A percentile compares a stretch with the other conserved stretches of the same genome.
Conservation (phyloP, 2,329 filamentous ascomycete species). For the Cyanodermella asteris region DNA sequence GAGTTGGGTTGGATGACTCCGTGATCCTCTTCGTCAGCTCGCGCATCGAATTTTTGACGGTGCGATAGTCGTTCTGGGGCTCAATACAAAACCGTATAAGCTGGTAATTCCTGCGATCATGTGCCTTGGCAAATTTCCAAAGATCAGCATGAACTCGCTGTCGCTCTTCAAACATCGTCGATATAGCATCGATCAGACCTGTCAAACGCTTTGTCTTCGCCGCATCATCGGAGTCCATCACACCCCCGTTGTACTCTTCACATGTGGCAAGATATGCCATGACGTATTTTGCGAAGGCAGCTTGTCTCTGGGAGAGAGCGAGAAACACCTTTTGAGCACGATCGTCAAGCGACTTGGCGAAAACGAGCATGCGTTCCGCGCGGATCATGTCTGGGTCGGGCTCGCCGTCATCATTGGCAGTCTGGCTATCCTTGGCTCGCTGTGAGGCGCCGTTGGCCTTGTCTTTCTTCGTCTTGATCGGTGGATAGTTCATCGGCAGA, state of each 20-base stretch:
- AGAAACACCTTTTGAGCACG: constrained; percentile 76
- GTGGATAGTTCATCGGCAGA: constrained; percentile 73
- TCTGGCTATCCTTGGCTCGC: constrained; percentile 31
- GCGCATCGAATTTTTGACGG: constrained; percentile 36
- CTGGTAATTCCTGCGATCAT: constrained; percentile 78
- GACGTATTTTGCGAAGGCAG: constrained; percentile 50
- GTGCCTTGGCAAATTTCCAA: constrained; percentile 72
- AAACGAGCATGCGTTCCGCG: constrained; percentile 60
- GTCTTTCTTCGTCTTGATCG: constrained; percentile 32
- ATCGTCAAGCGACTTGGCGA: constrained; percentile 56
- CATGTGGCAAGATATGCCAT: constrained; percentile 62
- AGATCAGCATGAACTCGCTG: constrained; percentile 53
- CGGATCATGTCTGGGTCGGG: constrained; percentile 40
- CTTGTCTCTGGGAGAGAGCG: constrained; percentile 58
- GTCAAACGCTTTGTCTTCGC: constrained; percentile 48
- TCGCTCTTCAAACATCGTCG: constrained; percentile 55
- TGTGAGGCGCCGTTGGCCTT: constrained; percentile 34
- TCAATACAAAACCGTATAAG: constrained; percentile 70
- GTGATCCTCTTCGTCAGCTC: constrained; percentile 71
- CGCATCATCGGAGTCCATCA: constrained; percentile 45
- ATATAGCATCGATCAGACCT: constrained; percentile 50
- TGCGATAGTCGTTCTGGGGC: constrained; percentile 76
- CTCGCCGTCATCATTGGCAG: constrained; percentile 16
- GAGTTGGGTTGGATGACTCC: constrained; percentile 35
- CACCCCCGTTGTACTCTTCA: constrained; percentile 73